These are phyloP conservation scores for Citrullus mucosospermus DNA, from an alignment of 306 rosid species.

Conservation along the genomic window DNA sequence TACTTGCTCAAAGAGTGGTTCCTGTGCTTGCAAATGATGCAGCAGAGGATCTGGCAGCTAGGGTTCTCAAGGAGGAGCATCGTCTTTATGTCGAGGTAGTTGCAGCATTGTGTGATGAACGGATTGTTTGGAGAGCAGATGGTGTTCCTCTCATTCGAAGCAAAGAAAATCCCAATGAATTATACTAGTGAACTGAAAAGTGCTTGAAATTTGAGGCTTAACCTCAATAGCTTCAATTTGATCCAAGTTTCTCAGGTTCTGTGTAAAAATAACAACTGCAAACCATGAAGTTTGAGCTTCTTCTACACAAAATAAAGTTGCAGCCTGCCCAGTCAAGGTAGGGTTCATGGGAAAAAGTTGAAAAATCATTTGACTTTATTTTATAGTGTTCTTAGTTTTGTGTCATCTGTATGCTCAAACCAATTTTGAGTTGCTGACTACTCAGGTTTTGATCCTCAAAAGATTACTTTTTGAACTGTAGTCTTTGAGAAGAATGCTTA, in stretches of 20 bases:
- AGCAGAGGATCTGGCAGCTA: constrained; percentile 62
- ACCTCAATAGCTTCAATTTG: not conserved
- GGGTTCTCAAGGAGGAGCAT: constrained; percentile 88
- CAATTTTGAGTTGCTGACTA: not conserved
- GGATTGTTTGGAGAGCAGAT: constrained; percentile 68
- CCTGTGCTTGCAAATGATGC: constrained; percentile 69
- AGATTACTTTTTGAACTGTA: not conserved
- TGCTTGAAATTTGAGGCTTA: not conserved
- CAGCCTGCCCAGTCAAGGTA: not conserved
- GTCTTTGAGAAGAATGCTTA: not conserved
- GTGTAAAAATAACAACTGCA: not conserved
- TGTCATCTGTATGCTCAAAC: not conserved
- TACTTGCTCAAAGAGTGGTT: constrained; percentile 77
- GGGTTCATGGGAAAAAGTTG: not conserved
- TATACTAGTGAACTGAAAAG: not conserved
- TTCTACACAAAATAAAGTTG: not conserved
- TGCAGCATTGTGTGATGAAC: constrained; percentile 69
- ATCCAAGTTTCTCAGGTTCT: not conserved
- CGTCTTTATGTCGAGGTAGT: constrained; percentile 54
- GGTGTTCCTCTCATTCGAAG: constrained; percentile 80
- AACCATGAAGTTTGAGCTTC: constrained; percentile 2
- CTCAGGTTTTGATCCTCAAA: not conserved
- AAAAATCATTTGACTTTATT: not conserved
- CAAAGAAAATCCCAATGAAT: constrained; percentile 56
- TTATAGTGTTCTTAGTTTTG: not conserved